Percentiles rank a stretch among this genome's conserved stretches.
phyloP scores from a whole-genome alignment of 441 rosid species.

The Daphne laureola region DNA sequence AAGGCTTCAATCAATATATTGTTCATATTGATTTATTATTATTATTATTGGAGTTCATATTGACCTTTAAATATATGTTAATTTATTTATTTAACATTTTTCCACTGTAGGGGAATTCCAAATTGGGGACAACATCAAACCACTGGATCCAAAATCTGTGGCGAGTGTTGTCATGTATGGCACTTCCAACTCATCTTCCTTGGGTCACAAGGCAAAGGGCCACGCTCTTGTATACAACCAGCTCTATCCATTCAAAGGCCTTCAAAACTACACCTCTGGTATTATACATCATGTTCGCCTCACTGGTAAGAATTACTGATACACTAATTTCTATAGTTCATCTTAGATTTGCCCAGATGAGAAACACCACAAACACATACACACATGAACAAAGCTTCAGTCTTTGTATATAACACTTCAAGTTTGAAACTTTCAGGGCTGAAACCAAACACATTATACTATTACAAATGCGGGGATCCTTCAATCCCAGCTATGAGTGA shows the following conservation, averaged over 20 bases:
- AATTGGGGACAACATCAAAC: constrained; percentile 38
- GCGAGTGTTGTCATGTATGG: constrained; percentile 40
- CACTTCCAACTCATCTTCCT: constrained; percentile 4
- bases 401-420: too few relatives aligned
- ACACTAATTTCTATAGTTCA: too few relatives aligned
- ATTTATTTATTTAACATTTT: too few relatives aligned
- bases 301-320: constrained; percentile 26
- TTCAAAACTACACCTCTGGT: constrained; percentile 55
- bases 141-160: constrained; percentile 30
- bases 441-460: constrained; percentile 46
- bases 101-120: constrained; percentile 41
- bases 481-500: constrained; percentile 54
- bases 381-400: too few relatives aligned
- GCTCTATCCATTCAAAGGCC: constrained; percentile 45
- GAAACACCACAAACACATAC: too few relatives aligned
- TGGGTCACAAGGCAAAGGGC: constrained; percentile 27
- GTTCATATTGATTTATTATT: too few relatives aligned
- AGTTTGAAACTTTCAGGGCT: constrained; percentile 31
- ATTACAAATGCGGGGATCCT: constrained; percentile 72
- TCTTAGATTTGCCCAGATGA: too few relatives aligned
- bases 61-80: too few relatives aligned
- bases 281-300: constrained; percentile 57
- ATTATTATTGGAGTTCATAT: too few relatives aligned
- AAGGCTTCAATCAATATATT: too few relatives aligned
- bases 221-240: constrained; percentile 42